Percentiles rank a stretch among this genome's conserved stretches.
These are phyloP conservation scores for Metschnikowia koreensis DNA, from an alignment of 805 yeast genomes.

Conservation along the genomic window DNA sequence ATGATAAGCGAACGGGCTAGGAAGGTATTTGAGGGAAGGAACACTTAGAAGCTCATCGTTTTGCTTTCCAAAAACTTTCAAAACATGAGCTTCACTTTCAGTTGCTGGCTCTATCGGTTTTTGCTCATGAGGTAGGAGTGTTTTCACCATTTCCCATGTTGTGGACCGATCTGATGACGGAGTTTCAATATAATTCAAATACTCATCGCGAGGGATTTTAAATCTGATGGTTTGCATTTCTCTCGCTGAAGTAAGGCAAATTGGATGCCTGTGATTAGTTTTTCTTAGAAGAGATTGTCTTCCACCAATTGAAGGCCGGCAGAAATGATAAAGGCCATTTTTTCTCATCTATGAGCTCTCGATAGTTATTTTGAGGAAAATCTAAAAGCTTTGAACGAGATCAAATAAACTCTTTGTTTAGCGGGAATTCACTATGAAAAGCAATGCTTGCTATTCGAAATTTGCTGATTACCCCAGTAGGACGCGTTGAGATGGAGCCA, in stretches of 20 bases:
- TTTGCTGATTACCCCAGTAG: too few relatives aligned
- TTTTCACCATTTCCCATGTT: constrained; percentile 16
- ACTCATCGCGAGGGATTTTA: constrained; percentile 2
- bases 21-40: constrained; percentile 8
- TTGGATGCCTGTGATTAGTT: not conserved
- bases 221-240: constrained; percentile 4
- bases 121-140: constrained; percentile 9
- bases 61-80: constrained; percentile 10
- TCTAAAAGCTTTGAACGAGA: not conserved
- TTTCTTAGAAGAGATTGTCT: not conserved
- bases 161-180: constrained; percentile 11
- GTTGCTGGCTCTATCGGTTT: constrained; percentile 11
- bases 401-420: too few relatives aligned
- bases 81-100: constrained; percentile 11
- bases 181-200: not conserved
- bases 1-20: constrained; percentile 15
- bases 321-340: not conserved
- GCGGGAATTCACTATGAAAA: too few relatives aligned
- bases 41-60: constrained; percentile 10
- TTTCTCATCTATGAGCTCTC: not conserved
- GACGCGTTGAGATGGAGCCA: too few relatives aligned
- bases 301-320: constrained; percentile 1
- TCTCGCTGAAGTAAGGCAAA: not conserved
- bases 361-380: not conserved
- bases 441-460: too few relatives aligned